Percentiles rank a stretch among this genome's conserved stretches.
These are phyloP conservation scores for Blastobotrys attinorum DNA, from an alignment of 805 yeast genomes.

Conservation along the genomic window DNA sequence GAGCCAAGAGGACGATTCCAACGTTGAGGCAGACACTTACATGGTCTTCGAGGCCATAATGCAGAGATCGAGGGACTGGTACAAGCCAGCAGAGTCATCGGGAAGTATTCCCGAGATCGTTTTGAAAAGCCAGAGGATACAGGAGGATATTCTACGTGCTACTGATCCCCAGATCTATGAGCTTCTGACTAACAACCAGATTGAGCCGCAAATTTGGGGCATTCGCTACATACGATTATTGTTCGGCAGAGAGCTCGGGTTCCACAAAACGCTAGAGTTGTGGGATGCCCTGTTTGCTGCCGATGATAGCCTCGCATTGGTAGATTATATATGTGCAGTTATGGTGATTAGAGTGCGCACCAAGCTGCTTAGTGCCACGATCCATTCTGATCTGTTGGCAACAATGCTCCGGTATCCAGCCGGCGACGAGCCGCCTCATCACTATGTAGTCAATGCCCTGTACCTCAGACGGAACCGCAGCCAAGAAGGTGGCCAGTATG, in stretches of 20 bases:
- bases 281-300: constrained; percentile 33
- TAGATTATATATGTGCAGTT: constrained; percentile 29
- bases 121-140: constrained; percentile 25
- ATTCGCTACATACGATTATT: constrained; percentile 30
- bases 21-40: constrained; percentile 27
- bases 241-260: constrained; percentile 30
- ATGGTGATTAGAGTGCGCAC: constrained; percentile 26
- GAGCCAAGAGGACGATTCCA: constrained; percentile 1
- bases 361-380: constrained; percentile 5
- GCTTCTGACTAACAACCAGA: constrained; percentile 17
- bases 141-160: constrained; percentile 21
- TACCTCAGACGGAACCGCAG: constrained; percentile 15
- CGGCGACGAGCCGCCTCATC: constrained; percentile 9
- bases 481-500: constrained; percentile 18
- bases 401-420: constrained; percentile 16
- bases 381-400: constrained; percentile 4
- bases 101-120: constrained; percentile 24
- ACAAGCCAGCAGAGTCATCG: constrained; percentile 15
- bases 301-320: constrained; percentile 18
- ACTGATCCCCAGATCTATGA: constrained; percentile 26
- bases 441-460: constrained; percentile 20
- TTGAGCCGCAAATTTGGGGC: constrained; percentile 34
- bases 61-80: constrained; percentile 27
- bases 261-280: constrained; percentile 19
- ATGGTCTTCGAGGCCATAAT: constrained; percentile 25